Evolutionary conservation across 768 basidiomycete genomes (phyloP).

Genomic region (Pleurotus tuber-regium): DNA sequence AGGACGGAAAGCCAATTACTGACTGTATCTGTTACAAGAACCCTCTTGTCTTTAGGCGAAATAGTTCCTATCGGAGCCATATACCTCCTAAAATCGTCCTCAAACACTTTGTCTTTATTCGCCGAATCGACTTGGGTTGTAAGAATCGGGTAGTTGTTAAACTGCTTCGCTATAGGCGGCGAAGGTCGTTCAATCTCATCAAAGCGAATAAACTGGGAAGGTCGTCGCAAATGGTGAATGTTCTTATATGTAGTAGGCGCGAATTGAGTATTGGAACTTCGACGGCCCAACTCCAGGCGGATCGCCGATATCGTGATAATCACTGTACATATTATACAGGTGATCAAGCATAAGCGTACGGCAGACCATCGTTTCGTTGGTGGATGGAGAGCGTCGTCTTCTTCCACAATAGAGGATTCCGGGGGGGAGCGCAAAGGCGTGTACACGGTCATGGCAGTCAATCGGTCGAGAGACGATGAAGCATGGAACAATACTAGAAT

Average conservation of each 20-base stretch:
- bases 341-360: neutral
- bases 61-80: slow-evolving; percentile 17
- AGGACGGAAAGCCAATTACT: neutral
- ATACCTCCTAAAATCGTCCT: slow-evolving; percentile 9
- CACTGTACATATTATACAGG: neutral
- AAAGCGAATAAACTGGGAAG: slow-evolving; percentile 27
- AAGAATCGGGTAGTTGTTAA: slow-evolving; percentile 7
- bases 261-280: neutral
- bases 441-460: slow-evolving; percentile 1
- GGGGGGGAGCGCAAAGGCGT: neutral
- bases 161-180: slow-evolving; percentile 12
- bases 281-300: neutral
- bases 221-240: slow-evolving; percentile 19
- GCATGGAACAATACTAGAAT: too few relatives aligned
- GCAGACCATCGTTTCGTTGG: neutral
- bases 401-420: neutral
- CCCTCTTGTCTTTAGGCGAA: slow-evolving; percentile 16
- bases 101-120: neutral
- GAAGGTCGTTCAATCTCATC: slow-evolving; percentile 19
- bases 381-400: neutral
- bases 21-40: slow-evolving; percentile 14
- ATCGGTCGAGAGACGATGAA: too few relatives aligned
- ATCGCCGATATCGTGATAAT: neutral
- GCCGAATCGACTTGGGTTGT: slow-evolving; percentile 6
- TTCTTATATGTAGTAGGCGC: slow-evolving; percentile 25